phyloP scores from a whole-genome alignment of 2,329 filamentous ascomycete species.

The Stagonosporopsis cucurbitacearum region DNA sequence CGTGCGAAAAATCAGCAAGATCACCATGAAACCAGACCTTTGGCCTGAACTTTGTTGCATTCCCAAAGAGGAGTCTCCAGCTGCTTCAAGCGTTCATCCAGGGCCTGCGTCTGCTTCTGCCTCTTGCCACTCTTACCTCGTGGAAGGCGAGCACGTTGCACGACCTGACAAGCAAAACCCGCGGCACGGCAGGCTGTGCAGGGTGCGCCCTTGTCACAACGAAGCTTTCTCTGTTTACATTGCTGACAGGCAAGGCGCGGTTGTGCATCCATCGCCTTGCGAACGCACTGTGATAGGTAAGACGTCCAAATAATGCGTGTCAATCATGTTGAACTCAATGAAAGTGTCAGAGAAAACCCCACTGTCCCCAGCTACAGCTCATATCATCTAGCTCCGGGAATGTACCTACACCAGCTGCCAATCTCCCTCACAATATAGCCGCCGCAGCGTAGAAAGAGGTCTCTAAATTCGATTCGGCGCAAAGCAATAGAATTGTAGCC shows the following conservation, averaged over 20 bases:
- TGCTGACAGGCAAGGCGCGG: constrained; percentile 20
- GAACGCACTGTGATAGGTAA: neutral
- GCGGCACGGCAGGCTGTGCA: constrained; percentile 18
- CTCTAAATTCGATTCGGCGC: too few relatives aligned
- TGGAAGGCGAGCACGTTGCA: constrained; percentile 21
- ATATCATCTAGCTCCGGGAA: too few relatives aligned
- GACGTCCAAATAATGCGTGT: too few relatives aligned
- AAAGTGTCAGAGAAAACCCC: too few relatives aligned
- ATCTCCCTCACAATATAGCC: too few relatives aligned
- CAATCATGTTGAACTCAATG: too few relatives aligned
- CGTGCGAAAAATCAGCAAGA: too few relatives aligned
- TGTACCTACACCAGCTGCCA: too few relatives aligned
- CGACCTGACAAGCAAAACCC: constrained; percentile 10
- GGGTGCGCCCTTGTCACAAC: constrained; percentile 19
- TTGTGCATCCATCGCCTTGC: neutral
- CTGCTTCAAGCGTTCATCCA: constrained; percentile 1
- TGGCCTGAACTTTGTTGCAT: neutral
- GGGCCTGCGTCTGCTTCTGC: too few relatives aligned
- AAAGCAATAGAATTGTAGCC: too few relatives aligned
- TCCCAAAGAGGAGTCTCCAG: constrained; percentile 2
- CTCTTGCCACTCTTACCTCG: constrained; percentile 18
- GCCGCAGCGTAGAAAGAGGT: too few relatives aligned
- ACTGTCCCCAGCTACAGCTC: too few relatives aligned
- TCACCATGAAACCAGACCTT: neutral
- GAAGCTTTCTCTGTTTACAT: constrained; percentile 19